A percentile compares a stretch with the other conserved stretches of the same genome.
These are phyloP conservation scores for Cladobotryum mycophilum DNA, from an alignment of 2,329 filamentous ascomycete species.

Conservation along the genomic window DNA sequence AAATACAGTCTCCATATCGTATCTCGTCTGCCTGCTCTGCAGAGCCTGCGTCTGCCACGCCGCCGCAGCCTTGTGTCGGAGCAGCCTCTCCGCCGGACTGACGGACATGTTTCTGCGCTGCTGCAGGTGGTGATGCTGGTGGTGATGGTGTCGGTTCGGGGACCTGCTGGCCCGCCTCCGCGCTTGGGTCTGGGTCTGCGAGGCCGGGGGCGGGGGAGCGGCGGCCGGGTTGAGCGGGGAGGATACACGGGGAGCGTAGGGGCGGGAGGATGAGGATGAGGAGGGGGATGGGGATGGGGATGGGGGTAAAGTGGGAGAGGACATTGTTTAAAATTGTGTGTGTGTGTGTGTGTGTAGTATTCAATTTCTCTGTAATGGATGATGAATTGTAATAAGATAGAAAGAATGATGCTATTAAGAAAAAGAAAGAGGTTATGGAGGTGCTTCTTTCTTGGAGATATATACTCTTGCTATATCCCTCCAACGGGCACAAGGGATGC, in stretches of 20 bases:
- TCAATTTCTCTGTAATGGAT: too few relatives aligned
- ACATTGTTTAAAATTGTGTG: too few relatives aligned
- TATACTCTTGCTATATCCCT: too few relatives aligned
- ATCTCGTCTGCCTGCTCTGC: not conserved
- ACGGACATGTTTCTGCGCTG: slow-evolving; percentile 15
- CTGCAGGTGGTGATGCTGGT: not conserved
- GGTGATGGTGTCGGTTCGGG: not conserved
- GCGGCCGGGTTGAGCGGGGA: slow-evolving; percentile 24
- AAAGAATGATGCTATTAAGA: too few relatives aligned
- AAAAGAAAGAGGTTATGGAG: too few relatives aligned
- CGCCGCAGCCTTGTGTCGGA: slow-evolving; percentile 36
- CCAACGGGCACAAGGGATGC: too few relatives aligned
- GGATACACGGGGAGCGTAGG: slow-evolving; percentile 20
- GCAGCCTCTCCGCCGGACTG: slow-evolving; percentile 35
- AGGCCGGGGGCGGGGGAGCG: not conserved
- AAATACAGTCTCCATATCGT: not conserved
- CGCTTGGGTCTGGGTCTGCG: not conserved
- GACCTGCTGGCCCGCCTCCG: not conserved
- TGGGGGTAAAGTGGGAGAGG: not conserved
- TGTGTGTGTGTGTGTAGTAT: too few relatives aligned
- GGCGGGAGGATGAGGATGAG: too few relatives aligned
- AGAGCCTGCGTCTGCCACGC: slow-evolving; percentile 33
- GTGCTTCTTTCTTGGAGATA: too few relatives aligned
- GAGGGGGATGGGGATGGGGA: too few relatives aligned
- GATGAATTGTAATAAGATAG: too few relatives aligned